Conservation (phyloP, 176 grass and related monocot genomes). For the Carex littledalei region DNA sequence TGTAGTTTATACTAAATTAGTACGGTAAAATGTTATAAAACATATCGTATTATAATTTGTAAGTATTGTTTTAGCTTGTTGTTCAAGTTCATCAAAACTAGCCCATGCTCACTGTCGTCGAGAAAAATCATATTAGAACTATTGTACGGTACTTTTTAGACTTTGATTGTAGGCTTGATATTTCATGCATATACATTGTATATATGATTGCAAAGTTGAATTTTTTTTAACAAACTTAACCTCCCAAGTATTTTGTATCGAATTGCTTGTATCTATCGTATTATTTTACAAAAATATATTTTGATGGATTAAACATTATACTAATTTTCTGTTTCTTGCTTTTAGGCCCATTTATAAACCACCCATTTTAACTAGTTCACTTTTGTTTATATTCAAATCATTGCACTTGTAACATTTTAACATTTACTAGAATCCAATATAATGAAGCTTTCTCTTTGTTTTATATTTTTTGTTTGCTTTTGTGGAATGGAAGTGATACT, state of each 20-base stretch:
- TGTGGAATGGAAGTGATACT: neutral
- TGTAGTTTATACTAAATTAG: neutral
- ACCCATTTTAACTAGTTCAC: neutral
- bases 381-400: neutral
- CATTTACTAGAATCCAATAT: neutral
- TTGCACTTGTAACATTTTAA: neutral
- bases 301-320: neutral
- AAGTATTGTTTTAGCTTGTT: neutral
- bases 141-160: neutral
- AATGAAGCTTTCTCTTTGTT: neutral
- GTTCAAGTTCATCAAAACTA: neutral
- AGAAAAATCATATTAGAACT: neutral
- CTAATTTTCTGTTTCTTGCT: neutral
- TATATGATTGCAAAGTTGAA: slow-evolving; percentile 11
- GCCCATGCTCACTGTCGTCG: neutral
- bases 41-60: neutral
- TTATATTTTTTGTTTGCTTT: neutral
- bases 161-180: neutral
- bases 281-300: neutral
- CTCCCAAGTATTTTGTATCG: neutral
- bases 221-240: neutral
- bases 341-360: neutral
- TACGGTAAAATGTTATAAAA: neutral
- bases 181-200: neutral
- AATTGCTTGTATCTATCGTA: neutral